These are phyloP conservation scores for Raffaelea albimanens DNA, from an alignment of 2,329 filamentous ascomycete genomes.

Conservation along the genomic window DNA sequence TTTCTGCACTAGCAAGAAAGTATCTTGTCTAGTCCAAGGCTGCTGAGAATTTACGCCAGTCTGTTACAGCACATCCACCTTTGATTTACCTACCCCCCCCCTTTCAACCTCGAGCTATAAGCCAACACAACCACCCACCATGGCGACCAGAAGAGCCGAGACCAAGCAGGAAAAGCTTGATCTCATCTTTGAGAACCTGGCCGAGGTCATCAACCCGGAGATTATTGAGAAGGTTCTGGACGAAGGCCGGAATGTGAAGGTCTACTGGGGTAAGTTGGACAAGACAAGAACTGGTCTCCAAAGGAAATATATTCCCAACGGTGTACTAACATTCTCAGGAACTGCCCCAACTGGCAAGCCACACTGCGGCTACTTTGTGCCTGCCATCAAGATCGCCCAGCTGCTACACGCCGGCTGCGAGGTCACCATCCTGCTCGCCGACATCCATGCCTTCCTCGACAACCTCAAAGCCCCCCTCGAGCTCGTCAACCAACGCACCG, in stretches of 20 bases:
- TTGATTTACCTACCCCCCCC: no score
- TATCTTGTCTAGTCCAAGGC: not conserved
- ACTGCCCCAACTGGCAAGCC: conserved; percentile 80
- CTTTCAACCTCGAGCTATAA: no score
- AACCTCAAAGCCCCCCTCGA: conserved; percentile 83
- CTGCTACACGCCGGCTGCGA: conserved; percentile 77
- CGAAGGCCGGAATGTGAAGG: conserved; percentile 60
- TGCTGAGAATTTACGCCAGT: not conserved
- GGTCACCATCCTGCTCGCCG: conserved; percentile 67
- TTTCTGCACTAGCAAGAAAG: no score
- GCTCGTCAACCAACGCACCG: conserved; percentile 68
- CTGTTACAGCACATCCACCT: not conserved
- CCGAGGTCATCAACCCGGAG: conserved; percentile 75
- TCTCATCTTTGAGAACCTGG: conserved; percentile 71
- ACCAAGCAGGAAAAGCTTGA: conserved; percentile 46
- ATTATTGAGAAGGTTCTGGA: conserved; percentile 67
- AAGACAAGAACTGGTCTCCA: not conserved
- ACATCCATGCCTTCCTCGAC: conserved; percentile 68
- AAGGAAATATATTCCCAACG: not conserved
- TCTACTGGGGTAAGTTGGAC: conserved; percentile 82
- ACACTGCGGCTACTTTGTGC: conserved; percentile 83
- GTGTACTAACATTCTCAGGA: no score
- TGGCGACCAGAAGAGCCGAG: conserved; percentile 11
- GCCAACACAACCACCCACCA: no score
- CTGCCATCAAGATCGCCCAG: conserved; percentile 82